Percentiles rank a stretch among this genome's conserved stretches.
phyloP scores from a whole-genome alignment of 169 alveolate species.

The Plasmodium knowlesi region DNA sequence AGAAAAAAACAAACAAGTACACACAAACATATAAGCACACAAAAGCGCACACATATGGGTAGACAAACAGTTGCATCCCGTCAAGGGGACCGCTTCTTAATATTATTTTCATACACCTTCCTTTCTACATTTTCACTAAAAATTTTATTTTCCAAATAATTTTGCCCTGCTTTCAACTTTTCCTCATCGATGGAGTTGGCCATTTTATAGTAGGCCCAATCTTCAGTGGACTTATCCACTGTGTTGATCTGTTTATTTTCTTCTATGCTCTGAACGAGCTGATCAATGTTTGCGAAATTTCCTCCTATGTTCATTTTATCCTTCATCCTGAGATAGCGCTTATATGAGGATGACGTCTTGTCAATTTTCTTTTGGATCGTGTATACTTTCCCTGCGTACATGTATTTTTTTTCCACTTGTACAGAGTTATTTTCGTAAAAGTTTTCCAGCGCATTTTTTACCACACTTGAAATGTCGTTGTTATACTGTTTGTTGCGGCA shows the following conservation, averaged over 20 bases:
- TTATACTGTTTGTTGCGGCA: conserved; percentile 9
- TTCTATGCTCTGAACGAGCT: conserved; percentile 56
- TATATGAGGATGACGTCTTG: conserved; percentile 48
- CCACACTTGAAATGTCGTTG: conserved; percentile 7
- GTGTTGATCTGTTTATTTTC: conserved; percentile 71
- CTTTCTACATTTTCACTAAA: conserved; percentile 67
- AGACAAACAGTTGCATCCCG: not conserved
- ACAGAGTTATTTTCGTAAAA: conserved; percentile 52
- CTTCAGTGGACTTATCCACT: conserved; percentile 67
- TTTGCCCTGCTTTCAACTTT: conserved; percentile 31
- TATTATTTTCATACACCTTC: conserved; percentile 31
- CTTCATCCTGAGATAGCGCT: conserved; percentile 50
- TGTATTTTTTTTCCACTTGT: conserved; percentile 49
- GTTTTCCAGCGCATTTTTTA: conserved; percentile 24
- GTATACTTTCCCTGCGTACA: conserved; percentile 66
- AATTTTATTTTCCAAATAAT: conserved; percentile 46
- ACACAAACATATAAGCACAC: not conserved
- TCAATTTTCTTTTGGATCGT: conserved; percentile 56
- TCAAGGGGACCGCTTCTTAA: conserved; percentile 17
- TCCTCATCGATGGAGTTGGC: conserved; percentile 46
- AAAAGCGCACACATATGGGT: not conserved
- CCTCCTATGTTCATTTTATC: conserved; percentile 64
- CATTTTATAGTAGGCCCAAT: conserved; percentile 50
- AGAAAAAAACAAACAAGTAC: not conserved
- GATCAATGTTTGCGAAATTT: conserved; percentile 47